Percentiles rank a stretch among this genome's conserved stretches.
phyloP scores from a whole-genome alignment of 73 alveolate species.

The Paramecium sonneborni region DNA sequence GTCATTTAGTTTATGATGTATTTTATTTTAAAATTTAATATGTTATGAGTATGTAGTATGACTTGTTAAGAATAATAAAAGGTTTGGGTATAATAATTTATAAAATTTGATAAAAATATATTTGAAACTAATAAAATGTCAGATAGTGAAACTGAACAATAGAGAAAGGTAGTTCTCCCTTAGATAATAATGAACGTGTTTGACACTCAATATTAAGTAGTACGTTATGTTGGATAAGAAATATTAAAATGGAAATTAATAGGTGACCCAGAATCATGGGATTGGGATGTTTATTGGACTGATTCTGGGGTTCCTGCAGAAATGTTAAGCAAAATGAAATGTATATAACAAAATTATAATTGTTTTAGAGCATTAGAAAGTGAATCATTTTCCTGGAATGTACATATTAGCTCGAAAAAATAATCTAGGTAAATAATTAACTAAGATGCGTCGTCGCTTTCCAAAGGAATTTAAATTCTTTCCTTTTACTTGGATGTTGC shows the following conservation, averaged over 20 bases:
- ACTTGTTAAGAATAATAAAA: background rate
- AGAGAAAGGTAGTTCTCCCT: background rate
- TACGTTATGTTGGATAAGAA: constrained; percentile 65
- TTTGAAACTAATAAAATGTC: background rate
- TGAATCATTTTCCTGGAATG: constrained; percentile 81
- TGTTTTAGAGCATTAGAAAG: constrained; percentile 56
- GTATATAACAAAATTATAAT: background rate
- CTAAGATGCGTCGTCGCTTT: constrained; percentile 58
- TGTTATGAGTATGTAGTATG: too few relatives aligned
- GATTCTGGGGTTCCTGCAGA: constrained; percentile 66
- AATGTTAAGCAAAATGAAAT: constrained; percentile 65
- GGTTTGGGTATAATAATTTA: background rate
- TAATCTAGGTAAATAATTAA: constrained; percentile 59
- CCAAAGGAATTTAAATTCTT: constrained; percentile 68
- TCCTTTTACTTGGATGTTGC: constrained; percentile 78
- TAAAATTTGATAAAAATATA: background rate
- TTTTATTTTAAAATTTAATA: too few relatives aligned
- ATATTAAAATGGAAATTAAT: constrained; percentile 59
- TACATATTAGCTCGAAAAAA: constrained; percentile 68
- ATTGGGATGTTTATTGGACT: constrained; percentile 71
- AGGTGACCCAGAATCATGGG: constrained; percentile 63
- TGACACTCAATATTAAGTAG: constrained; percentile 67
- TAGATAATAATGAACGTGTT: constrained; percentile 55
- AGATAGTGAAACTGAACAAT: constrained; percentile 9
- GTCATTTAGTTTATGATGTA: too few relatives aligned